phyloP scores from a whole-genome alignment of 148 eudicot genomes.

The Rhododendron vialii region DNA sequence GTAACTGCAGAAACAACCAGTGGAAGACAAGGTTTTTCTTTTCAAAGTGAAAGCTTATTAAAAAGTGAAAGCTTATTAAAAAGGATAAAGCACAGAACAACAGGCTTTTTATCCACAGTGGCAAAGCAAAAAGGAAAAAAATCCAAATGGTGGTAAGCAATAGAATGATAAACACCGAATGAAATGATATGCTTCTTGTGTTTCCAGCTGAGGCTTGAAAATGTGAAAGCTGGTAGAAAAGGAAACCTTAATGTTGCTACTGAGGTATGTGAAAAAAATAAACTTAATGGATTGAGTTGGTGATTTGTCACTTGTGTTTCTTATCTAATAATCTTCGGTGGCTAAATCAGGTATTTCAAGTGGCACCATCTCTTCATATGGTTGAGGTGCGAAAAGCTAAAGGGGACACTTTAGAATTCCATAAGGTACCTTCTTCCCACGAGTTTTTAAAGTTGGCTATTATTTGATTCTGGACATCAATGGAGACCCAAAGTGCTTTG shows the following conservation, averaged over 20 bases:
- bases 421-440: conserved; percentile 52
- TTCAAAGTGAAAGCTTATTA: neutral
- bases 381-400: conserved; percentile 93
- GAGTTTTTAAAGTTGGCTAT: neutral
- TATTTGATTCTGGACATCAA: neutral
- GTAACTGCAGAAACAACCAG: neutral
- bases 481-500: neutral
- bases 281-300: neutral
- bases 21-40: neutral
- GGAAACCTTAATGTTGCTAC: conserved; percentile 95
- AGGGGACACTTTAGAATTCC: conserved; percentile 97
- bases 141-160: neutral
- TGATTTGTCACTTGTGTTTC: neutral
- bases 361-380: conserved; percentile 95
- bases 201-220: conserved; percentile 88
- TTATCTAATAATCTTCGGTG: neutral
- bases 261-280: conserved; percentile 46
- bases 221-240: conserved; percentile 90
- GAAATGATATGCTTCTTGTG: conserved; percentile 3
- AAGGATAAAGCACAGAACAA: neutral
- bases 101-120: neutral
- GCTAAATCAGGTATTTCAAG: conserved; percentile 72
- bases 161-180: neutral
- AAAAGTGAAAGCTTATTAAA: neutral
- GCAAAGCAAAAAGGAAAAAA: neutral